phyloP scores from a whole-genome alignment of 257 asterid species.

The Voacanga thouarsii region DNA sequence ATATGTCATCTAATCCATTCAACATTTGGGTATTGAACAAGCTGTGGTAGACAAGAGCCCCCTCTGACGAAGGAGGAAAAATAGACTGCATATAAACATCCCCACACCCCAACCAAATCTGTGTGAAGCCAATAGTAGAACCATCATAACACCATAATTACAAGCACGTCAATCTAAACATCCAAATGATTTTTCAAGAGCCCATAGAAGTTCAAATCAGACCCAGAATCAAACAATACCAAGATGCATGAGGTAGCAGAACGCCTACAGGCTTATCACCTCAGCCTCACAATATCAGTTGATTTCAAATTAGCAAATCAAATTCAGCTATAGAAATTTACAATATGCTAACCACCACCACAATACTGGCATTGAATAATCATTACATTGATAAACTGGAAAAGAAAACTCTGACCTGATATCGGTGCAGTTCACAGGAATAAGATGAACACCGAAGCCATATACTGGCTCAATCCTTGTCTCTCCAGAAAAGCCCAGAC shows the following conservation, averaged over 20 bases:
- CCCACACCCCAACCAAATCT: not conserved
- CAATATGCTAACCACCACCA: not conserved
- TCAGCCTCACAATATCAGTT: not conserved
- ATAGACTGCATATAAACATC: not conserved
- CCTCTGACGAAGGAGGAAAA: not conserved
- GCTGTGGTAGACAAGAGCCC: not conserved
- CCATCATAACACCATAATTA: not conserved
- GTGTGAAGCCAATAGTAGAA: not conserved
- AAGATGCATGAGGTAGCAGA: not conserved
- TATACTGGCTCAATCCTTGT: constrained; percentile 32
- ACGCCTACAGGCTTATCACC: not conserved
- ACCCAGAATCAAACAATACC: not conserved
- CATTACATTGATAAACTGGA: constrained; percentile 6
- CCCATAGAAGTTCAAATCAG: not conserved
- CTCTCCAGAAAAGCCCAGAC: constrained; percentile 47
- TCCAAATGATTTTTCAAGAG: not conserved
- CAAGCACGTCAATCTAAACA: not conserved
- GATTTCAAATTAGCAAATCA: not conserved
- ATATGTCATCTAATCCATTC: not conserved
- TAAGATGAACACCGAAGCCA: constrained; percentile 64
- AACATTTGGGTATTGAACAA: not conserved
- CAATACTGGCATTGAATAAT: not conserved
- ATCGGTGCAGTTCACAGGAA: constrained; percentile 65
- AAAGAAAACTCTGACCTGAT: constrained; percentile 54
- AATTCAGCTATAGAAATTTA: not conserved